phyloP scores from a whole-genome alignment of 768 basidiomycete species.

The Lyophyllum atratum region DNA sequence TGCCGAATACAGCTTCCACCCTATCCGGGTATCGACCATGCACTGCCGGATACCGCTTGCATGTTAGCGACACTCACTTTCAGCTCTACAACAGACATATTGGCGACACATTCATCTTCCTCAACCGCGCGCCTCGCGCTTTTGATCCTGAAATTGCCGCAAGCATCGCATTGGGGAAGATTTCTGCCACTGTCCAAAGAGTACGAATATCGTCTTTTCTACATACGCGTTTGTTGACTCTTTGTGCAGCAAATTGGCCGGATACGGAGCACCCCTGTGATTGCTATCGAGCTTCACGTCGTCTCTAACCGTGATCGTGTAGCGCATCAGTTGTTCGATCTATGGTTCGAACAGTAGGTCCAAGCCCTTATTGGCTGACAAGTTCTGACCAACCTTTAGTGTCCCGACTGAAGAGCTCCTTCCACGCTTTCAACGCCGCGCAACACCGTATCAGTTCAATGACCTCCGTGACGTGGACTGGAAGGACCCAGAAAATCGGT shows the following conservation, averaged over 20 bases:
- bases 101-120: conserved; percentile 59
- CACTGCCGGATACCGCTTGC: conserved; percentile 53
- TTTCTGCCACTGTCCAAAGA: conserved; percentile 52
- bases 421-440: conserved; percentile 47
- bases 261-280: conserved; percentile 51
- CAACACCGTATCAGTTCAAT: conserved; percentile 41
- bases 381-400: conserved; percentile 25
- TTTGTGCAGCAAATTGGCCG: conserved; percentile 58
- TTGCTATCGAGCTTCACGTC: conserved; percentile 64
- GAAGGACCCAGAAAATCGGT: conserved; percentile 27
- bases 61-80: conserved; percentile 55
- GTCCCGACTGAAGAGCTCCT: conserved; percentile 49
- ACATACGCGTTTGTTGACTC: background rate
- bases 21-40: conserved; percentile 54
- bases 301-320: conserved; percentile 68
- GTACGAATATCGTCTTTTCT: conserved; percentile 29
- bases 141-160: conserved; percentile 49
- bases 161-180: conserved; percentile 66
- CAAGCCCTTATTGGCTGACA: background rate
- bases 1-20: conserved; percentile 50
- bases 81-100: conserved; percentile 59
- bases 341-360: conserved; percentile 68
- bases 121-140: conserved; percentile 47
- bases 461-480: conserved; percentile 43
- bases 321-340: conserved; percentile 66